These are phyloP conservation scores for Saccharum hybrid DNA, from an alignment of 202 grass and related monocot species.

Conservation along the genomic window DNA sequence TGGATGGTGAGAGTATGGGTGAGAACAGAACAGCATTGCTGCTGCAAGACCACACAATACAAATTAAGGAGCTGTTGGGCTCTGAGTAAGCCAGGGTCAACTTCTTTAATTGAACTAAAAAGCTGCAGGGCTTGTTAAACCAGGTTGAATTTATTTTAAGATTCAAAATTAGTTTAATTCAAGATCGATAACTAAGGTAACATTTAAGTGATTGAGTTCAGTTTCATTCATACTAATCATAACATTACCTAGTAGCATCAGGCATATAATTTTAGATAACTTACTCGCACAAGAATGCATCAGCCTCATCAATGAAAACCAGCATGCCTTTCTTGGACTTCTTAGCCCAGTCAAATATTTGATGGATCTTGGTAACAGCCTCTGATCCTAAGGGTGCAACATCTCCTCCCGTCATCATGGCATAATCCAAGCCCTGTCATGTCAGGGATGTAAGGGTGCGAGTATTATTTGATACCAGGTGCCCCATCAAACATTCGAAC, in stretches of 20 bases:
- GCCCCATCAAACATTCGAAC: background rate
- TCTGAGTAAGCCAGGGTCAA: background rate
- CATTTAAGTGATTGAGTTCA: background rate
- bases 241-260: background rate
- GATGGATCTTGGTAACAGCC: conserved; percentile 97
- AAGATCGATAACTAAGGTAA: conserved; percentile 1
- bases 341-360: conserved; percentile 99
- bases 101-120: conserved; percentile 2
- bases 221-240: conserved; percentile 4
- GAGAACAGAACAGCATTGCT: background rate
- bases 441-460: background rate
- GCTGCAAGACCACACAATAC: background rate
- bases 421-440: conserved; percentile 88
- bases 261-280: conserved; percentile 37
- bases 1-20: background rate
- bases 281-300: conserved; percentile 99
- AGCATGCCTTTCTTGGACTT: conserved; percentile 86
- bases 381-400: conserved; percentile 86
- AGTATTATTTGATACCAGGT: background rate
- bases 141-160: conserved; percentile 5
- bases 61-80: background rate
- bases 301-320: conserved; percentile 95
- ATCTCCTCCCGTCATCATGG: conserved; percentile 99
- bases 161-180: conserved; percentile 22
- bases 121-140: background rate